phyloP scores from a whole-genome alignment of 176 grass and related monocot species.

The Triticum turgidum region DNA sequence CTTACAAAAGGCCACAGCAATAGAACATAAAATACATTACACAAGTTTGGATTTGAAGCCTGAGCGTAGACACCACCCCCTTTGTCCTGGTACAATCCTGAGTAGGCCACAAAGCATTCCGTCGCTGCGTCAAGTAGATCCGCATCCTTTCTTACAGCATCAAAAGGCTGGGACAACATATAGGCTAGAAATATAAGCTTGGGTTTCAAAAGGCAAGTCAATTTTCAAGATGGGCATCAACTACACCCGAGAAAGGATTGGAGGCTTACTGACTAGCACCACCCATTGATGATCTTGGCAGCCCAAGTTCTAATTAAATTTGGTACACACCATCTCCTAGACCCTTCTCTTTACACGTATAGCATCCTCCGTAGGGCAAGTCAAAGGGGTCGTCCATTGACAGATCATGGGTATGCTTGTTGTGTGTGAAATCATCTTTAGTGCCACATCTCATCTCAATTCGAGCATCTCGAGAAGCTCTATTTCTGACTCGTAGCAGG shows the following conservation, averaged over 20 bases:
- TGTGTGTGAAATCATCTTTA: neutral
- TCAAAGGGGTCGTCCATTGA: neutral
- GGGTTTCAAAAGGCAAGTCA: neutral
- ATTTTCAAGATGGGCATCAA: neutral
- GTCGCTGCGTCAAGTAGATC: neutral
- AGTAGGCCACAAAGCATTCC: neutral
- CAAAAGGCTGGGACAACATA: neutral
- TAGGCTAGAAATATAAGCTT: neutral
- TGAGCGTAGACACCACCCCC: neutral
- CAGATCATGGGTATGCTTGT: neutral
- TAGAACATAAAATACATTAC: neutral
- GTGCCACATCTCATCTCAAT: neutral
- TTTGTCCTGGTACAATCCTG: neutral
- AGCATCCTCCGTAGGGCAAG: neutral
- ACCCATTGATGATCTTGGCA: too few relatives aligned
- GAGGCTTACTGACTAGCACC: too few relatives aligned
- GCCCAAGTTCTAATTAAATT: too few relatives aligned
- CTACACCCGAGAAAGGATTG: too few relatives aligned
- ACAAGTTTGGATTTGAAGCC: neutral
- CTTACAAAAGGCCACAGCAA: neutral
- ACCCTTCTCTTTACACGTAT: too few relatives aligned
- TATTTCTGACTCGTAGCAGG: neutral
- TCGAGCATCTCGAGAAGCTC: neutral
- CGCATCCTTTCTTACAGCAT: neutral
- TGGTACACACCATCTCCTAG: too few relatives aligned